Conservation (phyloP, 805 yeast genomes). For the Candida montana region DNA sequence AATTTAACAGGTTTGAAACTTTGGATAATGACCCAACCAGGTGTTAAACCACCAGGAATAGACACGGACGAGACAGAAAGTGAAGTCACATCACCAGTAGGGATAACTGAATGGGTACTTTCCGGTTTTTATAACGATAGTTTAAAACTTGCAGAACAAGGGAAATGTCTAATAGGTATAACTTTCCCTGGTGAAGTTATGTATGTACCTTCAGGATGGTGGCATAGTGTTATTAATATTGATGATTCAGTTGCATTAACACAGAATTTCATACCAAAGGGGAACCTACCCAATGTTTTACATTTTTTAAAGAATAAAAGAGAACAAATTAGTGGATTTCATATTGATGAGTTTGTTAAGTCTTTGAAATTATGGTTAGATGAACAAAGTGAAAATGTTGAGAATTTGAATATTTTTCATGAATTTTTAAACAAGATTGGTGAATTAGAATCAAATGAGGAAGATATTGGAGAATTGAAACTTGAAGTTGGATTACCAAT, state of each 20-base stretch:
- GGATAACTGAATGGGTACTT: constrained; percentile 86
- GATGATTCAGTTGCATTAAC: constrained; percentile 83
- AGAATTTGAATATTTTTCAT: constrained; percentile 19
- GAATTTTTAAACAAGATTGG: constrained; percentile 28
- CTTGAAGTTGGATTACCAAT: constrained; percentile 43
- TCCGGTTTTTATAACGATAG: constrained; percentile 77
- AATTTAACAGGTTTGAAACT: constrained; percentile 68
- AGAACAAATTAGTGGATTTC: constrained; percentile 78
- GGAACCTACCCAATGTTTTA: constrained; percentile 55
- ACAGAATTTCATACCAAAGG: constrained; percentile 77
- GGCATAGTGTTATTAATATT: constrained; percentile 90
- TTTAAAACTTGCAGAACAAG: constrained; percentile 41
- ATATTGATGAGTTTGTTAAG: constrained; percentile 44
- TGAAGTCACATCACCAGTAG: constrained; percentile 89
- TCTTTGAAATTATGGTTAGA: constrained; percentile 22
- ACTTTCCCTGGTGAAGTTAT: constrained; percentile 80
- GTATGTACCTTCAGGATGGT: constrained; percentile 95
- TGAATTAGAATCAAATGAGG: constrained; percentile 33
- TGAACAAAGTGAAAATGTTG: constrained; percentile 4
- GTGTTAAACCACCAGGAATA: constrained; percentile 78
- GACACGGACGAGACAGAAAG: constrained; percentile 69
- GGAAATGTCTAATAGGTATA: constrained; percentile 58
- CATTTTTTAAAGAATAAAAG: constrained; percentile 61
- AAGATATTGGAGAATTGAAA: constrained; percentile 57
- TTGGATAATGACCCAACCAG: constrained; percentile 88